Evolutionary conservation across 2,329 filamentous ascomycete species (phyloP).

Genomic region (Magnaporthiopsis incrustans): DNA sequence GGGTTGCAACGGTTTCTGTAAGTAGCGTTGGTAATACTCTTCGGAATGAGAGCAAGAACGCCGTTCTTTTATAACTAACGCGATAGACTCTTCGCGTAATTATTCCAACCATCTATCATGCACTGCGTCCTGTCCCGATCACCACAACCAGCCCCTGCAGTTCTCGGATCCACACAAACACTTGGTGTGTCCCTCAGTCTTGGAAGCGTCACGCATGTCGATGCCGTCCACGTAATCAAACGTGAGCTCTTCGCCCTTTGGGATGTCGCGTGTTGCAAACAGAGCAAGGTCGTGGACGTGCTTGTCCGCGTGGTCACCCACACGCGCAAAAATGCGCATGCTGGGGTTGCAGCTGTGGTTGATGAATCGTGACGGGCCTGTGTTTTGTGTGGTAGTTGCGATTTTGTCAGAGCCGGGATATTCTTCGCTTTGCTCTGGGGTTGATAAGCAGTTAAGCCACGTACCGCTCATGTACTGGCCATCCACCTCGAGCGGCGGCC

Average conservation of each 20-base stretch:
- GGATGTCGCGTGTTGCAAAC: constrained; percentile 62
- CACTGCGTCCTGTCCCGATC: constrained; percentile 7
- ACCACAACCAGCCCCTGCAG: constrained; percentile 66
- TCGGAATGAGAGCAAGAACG: too few species aligned
- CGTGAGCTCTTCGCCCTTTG: constrained; percentile 59
- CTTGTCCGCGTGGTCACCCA: constrained; percentile 68
- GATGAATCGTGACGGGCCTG: constrained; percentile 62
- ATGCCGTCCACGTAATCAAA: constrained; percentile 72
- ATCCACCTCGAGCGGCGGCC: constrained; percentile 51
- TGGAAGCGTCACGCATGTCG: constrained; percentile 37
- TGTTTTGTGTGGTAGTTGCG: too few species aligned
- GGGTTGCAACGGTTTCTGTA: too few species aligned
- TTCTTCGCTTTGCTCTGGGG: neutral
- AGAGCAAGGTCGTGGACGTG: constrained; percentile 69
- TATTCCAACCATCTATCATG: too few species aligned
- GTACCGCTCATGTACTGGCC: constrained; percentile 69
- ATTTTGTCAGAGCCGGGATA: neutral
- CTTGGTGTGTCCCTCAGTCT: constrained; percentile 37
- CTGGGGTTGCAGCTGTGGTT: constrained; percentile 79
- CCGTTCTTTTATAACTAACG: too few species aligned
- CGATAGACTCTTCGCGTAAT: too few species aligned
- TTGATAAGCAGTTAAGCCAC: neutral
- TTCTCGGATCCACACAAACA: constrained; percentile 57
- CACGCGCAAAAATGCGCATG: constrained; percentile 69
- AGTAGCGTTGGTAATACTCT: too few species aligned